A percentile compares a stretch with the other conserved stretches of the same genome.
These are phyloP conservation scores for Cercophora newfieldiana DNA, from an alignment of 495 filamentous ascomycete species.

Conservation along the genomic window DNA sequence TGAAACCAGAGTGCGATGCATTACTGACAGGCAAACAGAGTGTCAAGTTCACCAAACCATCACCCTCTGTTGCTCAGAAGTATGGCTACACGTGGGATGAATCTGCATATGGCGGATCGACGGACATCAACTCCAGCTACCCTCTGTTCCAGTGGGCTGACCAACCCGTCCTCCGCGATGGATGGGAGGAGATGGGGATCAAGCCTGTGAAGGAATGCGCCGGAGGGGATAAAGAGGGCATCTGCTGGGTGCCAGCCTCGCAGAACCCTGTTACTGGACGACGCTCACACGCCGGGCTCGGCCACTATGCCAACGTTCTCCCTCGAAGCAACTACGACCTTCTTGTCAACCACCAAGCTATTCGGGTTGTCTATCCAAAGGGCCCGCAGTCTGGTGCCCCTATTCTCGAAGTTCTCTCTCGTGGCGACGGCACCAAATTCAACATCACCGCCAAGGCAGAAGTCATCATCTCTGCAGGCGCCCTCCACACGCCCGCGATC, in stretches of 20 bases:
- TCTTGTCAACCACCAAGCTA: constrained; percentile 32
- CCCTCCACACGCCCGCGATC: constrained; percentile 41
- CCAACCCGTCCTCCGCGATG: constrained; percentile 3
- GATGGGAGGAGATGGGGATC: constrained; percentile 26
- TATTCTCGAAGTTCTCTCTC: constrained; percentile 24
- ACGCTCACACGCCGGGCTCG: constrained; percentile 42
- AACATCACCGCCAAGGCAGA: constrained; percentile 23
- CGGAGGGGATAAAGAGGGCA: constrained; percentile 27
- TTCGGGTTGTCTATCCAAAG: constrained; percentile 27
- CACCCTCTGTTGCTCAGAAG: constrained; percentile 11
- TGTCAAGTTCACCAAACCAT: constrained; percentile 30
- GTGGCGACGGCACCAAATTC: constrained; percentile 20
- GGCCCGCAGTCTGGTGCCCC: constrained; percentile 21
- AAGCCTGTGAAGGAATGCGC: constrained; percentile 23
- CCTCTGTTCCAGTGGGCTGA: constrained; percentile 30
- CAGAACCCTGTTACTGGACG: constrained; percentile 34
- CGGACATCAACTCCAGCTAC: constrained; percentile 24
- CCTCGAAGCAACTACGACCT: constrained; percentile 40
- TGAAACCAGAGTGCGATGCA: neutral
- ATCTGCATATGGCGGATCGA: constrained; percentile 24
- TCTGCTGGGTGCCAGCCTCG: constrained; percentile 31
- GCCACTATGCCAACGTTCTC: constrained; percentile 37
- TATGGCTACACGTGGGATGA: constrained; percentile 30
- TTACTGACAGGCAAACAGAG: constrained; percentile 10
- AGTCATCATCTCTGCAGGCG: constrained; percentile 4